These are phyloP conservation scores for Apiospora pterosperma DNA, from an alignment of 2,329 filamentous ascomycete species.

Conservation along the genomic window DNA sequence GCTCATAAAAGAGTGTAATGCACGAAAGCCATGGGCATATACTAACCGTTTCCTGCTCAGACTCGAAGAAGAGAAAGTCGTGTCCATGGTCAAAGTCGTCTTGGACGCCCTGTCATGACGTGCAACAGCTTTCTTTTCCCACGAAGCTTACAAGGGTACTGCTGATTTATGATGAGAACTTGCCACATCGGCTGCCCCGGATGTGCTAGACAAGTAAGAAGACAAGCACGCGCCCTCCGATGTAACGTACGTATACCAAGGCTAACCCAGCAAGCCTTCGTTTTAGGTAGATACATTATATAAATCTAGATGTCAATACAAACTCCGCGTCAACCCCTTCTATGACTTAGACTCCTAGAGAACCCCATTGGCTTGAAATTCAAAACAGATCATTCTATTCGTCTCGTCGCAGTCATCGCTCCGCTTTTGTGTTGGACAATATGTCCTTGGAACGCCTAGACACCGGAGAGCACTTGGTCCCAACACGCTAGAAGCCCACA, in stretches of 20 bases:
- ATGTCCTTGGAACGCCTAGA: neutral
- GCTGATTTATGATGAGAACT: neutral
- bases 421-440: neutral
- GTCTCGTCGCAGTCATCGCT: neutral
- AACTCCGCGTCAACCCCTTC: neutral
- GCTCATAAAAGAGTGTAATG: neutral
- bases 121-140: neutral
- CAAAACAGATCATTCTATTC: neutral
- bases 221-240: neutral
- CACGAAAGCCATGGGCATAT: neutral
- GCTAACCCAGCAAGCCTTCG: neutral
- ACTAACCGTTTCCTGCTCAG: constrained; percentile 13
- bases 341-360: neutral
- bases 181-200: neutral
- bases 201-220: neutral
- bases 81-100: constrained; percentile 27
- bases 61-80: constrained; percentile 29
- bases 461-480: neutral
- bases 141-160: neutral
- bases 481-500: neutral
- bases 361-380: neutral
- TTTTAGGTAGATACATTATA: neutral
- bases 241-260: too few relatives aligned
- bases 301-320: neutral
- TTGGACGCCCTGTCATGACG: constrained; percentile 18